Evolutionary conservation across 805 yeast genomes (phyloP).

Genomic region (Saccharomycopsis malanga): DNA sequence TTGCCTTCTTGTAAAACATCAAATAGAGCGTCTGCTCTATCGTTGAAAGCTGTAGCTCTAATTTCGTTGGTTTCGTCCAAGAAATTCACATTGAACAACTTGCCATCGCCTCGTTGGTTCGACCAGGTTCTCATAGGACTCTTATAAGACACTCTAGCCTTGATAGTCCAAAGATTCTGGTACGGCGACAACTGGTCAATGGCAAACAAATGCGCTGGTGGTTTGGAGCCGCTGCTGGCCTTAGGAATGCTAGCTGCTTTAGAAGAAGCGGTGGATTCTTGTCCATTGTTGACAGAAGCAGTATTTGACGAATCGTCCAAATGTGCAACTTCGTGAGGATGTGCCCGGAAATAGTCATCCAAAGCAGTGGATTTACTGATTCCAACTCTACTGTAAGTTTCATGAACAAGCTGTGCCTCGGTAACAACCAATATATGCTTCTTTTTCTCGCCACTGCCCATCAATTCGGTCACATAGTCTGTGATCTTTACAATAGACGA

Average conservation of each 20-base stretch:
- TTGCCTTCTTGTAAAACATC: constrained; percentile 79
- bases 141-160: constrained; percentile 85
- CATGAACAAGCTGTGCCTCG: constrained; percentile 16
- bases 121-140: constrained; percentile 86
- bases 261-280: constrained; percentile 3
- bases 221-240: constrained; percentile 23
- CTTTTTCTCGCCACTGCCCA: constrained; percentile 29
- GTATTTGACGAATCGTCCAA: constrained; percentile 23
- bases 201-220: constrained; percentile 47
- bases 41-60: constrained; percentile 90
- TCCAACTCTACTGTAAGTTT: constrained; percentile 24
- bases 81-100: constrained; percentile 79
- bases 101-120: constrained; percentile 81
- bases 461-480: constrained; percentile 35
- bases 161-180: constrained; percentile 85
- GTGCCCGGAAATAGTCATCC: constrained; percentile 51
- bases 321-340: constrained; percentile 43
- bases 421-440: constrained; percentile 27
- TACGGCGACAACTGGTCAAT: constrained; percentile 89
- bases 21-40: constrained; percentile 71
- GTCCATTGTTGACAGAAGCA: constrained; percentile 7
- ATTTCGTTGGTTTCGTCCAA: constrained; percentile 95
- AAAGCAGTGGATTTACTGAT: constrained; percentile 36
- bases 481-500: constrained; percentile 36
- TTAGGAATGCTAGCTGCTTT: constrained; percentile 1